A percentile compares a stretch with the other conserved stretches of the same genome.
Conservation (phyloP, 2,329 filamentous ascomycete species). For the Aspergillus sp. region DNA sequence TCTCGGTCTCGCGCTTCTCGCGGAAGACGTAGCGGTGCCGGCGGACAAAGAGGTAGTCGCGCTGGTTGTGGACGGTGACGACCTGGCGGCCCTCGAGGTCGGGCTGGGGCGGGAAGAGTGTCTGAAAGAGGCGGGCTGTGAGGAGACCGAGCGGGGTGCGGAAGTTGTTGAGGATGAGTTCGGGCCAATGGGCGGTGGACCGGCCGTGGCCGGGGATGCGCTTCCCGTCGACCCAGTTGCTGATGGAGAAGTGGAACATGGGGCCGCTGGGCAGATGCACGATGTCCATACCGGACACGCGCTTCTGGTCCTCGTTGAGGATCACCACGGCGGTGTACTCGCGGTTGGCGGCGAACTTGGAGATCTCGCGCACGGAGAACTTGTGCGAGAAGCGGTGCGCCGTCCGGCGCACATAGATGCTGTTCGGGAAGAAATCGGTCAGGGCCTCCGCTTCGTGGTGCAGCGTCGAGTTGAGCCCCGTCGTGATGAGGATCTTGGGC, state of each 20-base stretch:
- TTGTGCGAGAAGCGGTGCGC: conserved; percentile 83
- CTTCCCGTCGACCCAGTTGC: conserved; percentile 86
- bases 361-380: conserved; percentile 88
- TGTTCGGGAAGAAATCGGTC: conserved; percentile 77
- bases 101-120: conserved; percentile 74
- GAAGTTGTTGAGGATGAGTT: conserved; percentile 91
- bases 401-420: conserved; percentile 78
- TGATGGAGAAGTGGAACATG: conserved; percentile 88
- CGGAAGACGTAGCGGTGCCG: conserved; percentile 90
- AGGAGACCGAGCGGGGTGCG: conserved; percentile 86
- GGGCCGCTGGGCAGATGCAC: conserved; percentile 82
- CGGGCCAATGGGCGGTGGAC: conserved; percentile 84
- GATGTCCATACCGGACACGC: conserved; percentile 76
- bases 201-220: conserved; percentile 88
- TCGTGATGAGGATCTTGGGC: conserved; percentile 91
- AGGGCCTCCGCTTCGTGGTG: conserved; percentile 80
- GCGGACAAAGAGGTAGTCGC: conserved; percentile 92
- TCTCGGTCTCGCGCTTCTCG: conserved; percentile 82
- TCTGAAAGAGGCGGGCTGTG: conserved; percentile 80
- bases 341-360: conserved; percentile 76
- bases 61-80: conserved; percentile 89
- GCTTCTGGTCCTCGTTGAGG: conserved; percentile 85
- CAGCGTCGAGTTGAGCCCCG: conserved; percentile 81
- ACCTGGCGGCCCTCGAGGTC: conserved; percentile 86
- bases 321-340: conserved; percentile 82